Conservation (phyloP, 2,329 filamentous ascomycete genomes). For the Colletotrichum agaves region DNA sequence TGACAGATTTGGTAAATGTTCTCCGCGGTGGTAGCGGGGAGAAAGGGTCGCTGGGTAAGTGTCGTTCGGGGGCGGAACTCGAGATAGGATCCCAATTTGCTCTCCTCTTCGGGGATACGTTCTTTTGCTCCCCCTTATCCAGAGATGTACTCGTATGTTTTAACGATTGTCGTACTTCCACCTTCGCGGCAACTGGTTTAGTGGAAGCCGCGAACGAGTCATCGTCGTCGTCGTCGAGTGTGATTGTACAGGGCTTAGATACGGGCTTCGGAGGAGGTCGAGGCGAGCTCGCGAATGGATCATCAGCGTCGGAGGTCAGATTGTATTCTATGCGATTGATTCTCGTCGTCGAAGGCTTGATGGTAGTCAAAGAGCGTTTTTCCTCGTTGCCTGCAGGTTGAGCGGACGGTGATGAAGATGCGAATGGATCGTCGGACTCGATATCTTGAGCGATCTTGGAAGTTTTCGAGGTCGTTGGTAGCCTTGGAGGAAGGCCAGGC, state of each 20-base stretch:
- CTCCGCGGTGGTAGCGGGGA: slow-evolving; percentile 22
- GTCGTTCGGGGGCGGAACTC: slow-evolving; percentile 59
- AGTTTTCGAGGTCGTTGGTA: neutral
- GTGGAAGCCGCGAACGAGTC: slow-evolving; percentile 11
- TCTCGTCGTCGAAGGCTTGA: neutral
- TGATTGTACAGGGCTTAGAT: slow-evolving; percentile 5
- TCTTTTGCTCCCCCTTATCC: slow-evolving; percentile 25
- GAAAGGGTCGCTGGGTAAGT: slow-evolving; percentile 12
- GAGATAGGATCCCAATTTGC: slow-evolving; percentile 63
- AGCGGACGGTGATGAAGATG: slow-evolving; percentile 39
- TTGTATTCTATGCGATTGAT: neutral
- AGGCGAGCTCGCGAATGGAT: slow-evolving; percentile 43
- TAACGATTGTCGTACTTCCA: neutral
- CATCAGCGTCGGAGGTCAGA: slow-evolving; percentile 33
- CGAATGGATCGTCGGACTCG: slow-evolving; percentile 37
- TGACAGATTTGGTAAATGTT: slow-evolving; percentile 1
- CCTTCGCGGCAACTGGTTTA: neutral
- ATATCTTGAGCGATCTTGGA: neutral
- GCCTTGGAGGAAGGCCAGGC: slow-evolving; percentile 30
- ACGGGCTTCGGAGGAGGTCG: slow-evolving; percentile 4
- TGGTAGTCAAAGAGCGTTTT: slow-evolving; percentile 39
- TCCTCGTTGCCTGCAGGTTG: slow-evolving; percentile 17
- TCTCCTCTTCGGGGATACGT: slow-evolving; percentile 40
- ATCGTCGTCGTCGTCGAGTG: slow-evolving; percentile 23
- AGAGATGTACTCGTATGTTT: neutral